A percentile compares a stretch with the other conserved stretches of the same genome.
Conservation (phyloP, 495 filamentous ascomycete genomes). For the Bacidia rubella region DNA sequence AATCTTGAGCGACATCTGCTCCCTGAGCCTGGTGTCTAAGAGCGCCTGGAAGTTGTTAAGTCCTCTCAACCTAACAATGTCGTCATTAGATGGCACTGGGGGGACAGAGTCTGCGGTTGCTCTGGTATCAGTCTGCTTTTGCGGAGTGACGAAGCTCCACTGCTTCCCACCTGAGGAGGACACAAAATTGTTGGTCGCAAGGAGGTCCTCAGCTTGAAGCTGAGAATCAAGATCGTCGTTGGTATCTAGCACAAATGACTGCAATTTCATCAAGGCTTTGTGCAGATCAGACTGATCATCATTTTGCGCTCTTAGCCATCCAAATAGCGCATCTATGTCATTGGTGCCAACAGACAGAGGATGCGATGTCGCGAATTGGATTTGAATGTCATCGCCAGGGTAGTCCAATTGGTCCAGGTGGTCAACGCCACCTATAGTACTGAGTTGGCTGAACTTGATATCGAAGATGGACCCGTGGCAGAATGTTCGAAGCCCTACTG, state of each 20-base stretch:
- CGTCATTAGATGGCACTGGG: no score
- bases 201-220: not conserved
- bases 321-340: constrained; percentile 1
- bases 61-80: no score
- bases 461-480: not conserved
- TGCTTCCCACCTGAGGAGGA: not conserved
- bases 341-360: not conserved
- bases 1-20: no score
- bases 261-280: not conserved
- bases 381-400: not conserved
- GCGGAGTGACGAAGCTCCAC: not conserved
- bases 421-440: not conserved
- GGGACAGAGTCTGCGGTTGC: no score
- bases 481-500: not conserved
- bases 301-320: not conserved
- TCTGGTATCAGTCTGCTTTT: no score
- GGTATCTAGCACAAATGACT: not conserved
- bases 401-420: not conserved
- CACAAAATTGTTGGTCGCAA: constrained; percentile 1
- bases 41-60: no score
- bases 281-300: not conserved
- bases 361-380: not conserved
- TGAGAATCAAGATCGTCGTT: constrained; percentile 2
- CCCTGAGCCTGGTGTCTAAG: no score
- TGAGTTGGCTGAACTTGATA: not conserved